A percentile compares a stretch with the other conserved stretches of the same genome.
These are phyloP conservation scores for Daedalea quercina DNA, from an alignment of 768 basidiomycete species.

Conservation along the genomic window DNA sequence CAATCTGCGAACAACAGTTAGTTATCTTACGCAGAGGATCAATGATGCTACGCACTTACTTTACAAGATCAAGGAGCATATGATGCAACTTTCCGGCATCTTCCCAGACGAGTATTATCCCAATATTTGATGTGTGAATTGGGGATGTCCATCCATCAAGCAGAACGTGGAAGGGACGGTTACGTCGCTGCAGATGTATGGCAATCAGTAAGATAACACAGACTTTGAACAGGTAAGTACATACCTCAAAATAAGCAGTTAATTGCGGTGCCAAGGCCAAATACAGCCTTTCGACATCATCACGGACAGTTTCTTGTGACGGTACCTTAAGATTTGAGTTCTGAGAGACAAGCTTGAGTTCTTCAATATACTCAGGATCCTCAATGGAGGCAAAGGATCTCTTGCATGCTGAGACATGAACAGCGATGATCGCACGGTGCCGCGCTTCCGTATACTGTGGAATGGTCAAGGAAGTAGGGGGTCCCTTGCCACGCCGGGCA, in stretches of 20 bases:
- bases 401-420: no score
- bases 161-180: not conserved
- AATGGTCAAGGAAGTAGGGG: no score
- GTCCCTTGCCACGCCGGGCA: no score
- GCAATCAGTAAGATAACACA: not conserved
- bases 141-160: not conserved
- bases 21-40: not conserved
- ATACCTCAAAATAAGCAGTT: not conserved
- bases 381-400: not conserved
- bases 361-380: not conserved
- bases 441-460: no score
- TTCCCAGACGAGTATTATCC: not conserved
- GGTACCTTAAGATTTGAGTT: not conserved
- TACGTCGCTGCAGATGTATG: not conserved
- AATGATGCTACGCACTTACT: not conserved
- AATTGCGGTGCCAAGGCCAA: not conserved
- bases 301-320: not conserved
- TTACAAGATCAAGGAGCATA: not conserved
- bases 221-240: not conserved
- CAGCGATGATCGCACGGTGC: no score
- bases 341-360: not conserved
- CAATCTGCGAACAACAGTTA: not conserved
- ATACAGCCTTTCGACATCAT: not conserved
- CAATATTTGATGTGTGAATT: not conserved
- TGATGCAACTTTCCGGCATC: not conserved